These are phyloP conservation scores for Sclerospora graminicola DNA, from an alignment of 352 stramenopile species.

Conservation along the genomic window DNA sequence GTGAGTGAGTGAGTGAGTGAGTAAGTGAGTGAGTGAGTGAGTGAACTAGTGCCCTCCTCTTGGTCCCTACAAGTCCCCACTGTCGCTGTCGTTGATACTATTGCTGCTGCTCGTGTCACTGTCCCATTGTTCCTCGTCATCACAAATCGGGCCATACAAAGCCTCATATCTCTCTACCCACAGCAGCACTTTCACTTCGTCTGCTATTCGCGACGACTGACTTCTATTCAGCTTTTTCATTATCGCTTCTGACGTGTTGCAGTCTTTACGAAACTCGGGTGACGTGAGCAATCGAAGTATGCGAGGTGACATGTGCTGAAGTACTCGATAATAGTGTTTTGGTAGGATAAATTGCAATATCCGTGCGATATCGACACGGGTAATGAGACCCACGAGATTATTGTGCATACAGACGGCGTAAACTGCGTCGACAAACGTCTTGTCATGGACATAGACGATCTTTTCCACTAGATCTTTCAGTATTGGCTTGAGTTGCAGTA, in stretches of 20 bases:
- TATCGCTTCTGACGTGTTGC: constrained; percentile 19
- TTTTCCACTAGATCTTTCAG: constrained; percentile 29
- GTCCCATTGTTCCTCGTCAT: constrained; percentile 6
- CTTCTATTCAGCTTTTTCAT: constrained; percentile 12
- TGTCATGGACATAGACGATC: constrained; percentile 30
- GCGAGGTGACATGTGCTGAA: constrained; percentile 12
- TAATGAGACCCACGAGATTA: constrained; percentile 24
- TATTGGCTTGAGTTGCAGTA: constrained; percentile 35
- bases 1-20: too few relatives aligned
- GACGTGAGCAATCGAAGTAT: constrained; percentile 8
- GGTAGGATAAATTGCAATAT: constrained; percentile 28
- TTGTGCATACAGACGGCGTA: constrained; percentile 33
- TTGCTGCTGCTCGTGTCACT: constrained; percentile 3
- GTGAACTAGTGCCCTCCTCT: too few relatives aligned
- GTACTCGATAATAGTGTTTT: constrained; percentile 24
- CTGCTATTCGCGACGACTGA: not conserved
- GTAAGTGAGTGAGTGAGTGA: too few relatives aligned
- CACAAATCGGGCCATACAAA: constrained; percentile 13
- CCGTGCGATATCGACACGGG: constrained; percentile 20
- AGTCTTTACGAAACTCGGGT: constrained; percentile 10
- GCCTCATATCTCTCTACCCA: constrained; percentile 36
- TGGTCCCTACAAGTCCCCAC: not conserved
- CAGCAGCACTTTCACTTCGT: constrained; percentile 32
- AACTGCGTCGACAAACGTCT: constrained; percentile 31
- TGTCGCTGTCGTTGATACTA: not conserved